Evolutionary conservation across 768 basidiomycete genomes (phyloP), one percentile per base, ranked within the genome.

Genomic region (Glaciozyma antarctica): DNA sequence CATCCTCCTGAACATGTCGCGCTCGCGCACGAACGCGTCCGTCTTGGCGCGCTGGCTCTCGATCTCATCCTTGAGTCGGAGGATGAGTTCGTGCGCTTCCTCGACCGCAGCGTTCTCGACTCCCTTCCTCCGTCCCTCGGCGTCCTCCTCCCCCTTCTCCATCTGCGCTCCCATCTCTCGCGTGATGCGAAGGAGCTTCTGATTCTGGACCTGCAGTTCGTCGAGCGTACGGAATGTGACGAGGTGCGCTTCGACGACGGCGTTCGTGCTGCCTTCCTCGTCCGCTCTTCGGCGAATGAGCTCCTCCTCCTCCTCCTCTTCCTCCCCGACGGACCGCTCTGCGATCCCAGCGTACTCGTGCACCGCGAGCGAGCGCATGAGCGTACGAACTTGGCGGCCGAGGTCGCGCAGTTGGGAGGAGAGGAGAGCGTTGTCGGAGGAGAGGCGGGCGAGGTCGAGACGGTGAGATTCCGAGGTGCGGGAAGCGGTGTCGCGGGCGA

Each of bases 1-100:
- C 81, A 95, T 83, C 47, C 82, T 81, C 71, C 84, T 86, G 69
- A 93, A 81, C 53, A 89, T 83, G 71, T 95, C 95, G 8, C 90
- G 79, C 77, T 98, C 94, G 76, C 88, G 88, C 77, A 87, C 82
- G 63, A 87, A 88, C 13, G 87, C 85, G 72, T 88, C 86, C 49
- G 89, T 85, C 53, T 85, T 80, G 76, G 83, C 84, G 77, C 87
- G 86, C 77, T 90, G 86, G 48, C 81, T 79, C 67, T 93, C 89
- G 17, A 95, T 79, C 75, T 91, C 86, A 19, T 83, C 79, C 22
- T 85, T 85, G 22, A 97, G 79, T 45, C 85, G 83, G 64, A 85
- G 82, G 71, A 98, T 91, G 1, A 88, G 85, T 61, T 88, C 85
- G 64, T 91, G 88, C 0, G 94, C 94, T 77, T 95, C 90, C 44